phyloP scores from a whole-genome alignment of 495 filamentous ascomycete species.

The Rhizodiscina lignyota region DNA sequence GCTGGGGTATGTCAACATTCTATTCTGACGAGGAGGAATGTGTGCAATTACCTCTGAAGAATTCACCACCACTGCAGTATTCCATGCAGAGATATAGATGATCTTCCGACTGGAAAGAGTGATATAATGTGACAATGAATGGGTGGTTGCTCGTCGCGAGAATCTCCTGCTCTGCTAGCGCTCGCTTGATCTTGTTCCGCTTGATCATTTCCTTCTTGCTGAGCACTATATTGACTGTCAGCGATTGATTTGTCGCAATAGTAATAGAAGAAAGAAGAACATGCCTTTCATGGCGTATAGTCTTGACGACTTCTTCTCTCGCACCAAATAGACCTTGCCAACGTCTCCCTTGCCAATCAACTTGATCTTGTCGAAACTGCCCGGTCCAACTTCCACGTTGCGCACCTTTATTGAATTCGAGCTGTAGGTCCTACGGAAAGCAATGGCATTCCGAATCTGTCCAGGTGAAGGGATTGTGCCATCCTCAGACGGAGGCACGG shows the following conservation, averaged over 20 bases:
- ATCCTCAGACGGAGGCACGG: constrained; percentile 29
- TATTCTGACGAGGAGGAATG: background rate
- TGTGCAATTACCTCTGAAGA: constrained; percentile 53
- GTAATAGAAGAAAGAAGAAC: constrained; percentile 7
- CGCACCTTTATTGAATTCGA: constrained; percentile 98
- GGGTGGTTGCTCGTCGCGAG: constrained; percentile 96
- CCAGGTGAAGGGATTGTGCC: constrained; percentile 23
- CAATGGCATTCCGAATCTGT: constrained; percentile 40
- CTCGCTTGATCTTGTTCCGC: constrained; percentile 98
- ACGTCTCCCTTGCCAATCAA: constrained; percentile 97
- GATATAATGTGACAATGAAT: constrained; percentile 95
- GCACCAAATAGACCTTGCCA: constrained; percentile 92
- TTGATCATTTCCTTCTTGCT: constrained; percentile 99
- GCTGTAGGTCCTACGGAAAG: constrained; percentile 91
- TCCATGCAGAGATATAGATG: constrained; percentile 99
- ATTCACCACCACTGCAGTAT: constrained; percentile 96
- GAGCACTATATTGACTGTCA: constrained; percentile 43
- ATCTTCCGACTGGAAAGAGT: constrained; percentile 97
- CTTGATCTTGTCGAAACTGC: constrained; percentile 98
- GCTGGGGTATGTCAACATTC: constrained; percentile 27
- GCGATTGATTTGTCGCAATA: constrained; percentile 21
- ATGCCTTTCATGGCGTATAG: constrained; percentile 98
- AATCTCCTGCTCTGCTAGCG: constrained; percentile 94
- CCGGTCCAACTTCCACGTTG: constrained; percentile 87
- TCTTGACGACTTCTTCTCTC: constrained; percentile 89